Evolutionary conservation across 257 asterid species (phyloP).

Genomic region (Forsythia suspensa): DNA sequence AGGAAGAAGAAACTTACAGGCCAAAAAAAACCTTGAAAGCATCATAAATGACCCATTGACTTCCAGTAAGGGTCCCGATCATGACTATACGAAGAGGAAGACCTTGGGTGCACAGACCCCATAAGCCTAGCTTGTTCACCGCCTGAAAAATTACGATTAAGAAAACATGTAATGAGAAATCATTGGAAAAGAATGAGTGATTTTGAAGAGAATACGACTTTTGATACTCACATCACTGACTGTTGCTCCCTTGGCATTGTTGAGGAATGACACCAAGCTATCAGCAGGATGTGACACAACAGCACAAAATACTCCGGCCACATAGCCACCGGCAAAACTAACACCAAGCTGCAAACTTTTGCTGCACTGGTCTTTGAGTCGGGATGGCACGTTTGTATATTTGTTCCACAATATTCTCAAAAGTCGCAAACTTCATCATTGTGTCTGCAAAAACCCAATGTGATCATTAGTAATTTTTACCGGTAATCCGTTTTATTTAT

Average conservation of each 20-base stretch:
- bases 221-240: slow-evolving; percentile 57
- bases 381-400: slow-evolving; percentile 72
- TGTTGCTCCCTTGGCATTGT: slow-evolving; percentile 85
- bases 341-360: slow-evolving; percentile 67
- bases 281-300: slow-evolving; percentile 84
- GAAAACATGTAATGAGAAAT: background rate
- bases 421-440: slow-evolving; percentile 90
- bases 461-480: background rate
- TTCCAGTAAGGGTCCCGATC: slow-evolving; percentile 75
- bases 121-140: slow-evolving; percentile 53
- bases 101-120: slow-evolving; percentile 66
- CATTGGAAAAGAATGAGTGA: background rate
- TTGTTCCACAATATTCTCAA: slow-evolving; percentile 71
- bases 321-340: slow-evolving; percentile 73
- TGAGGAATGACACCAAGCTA: slow-evolving; percentile 81
- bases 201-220: background rate
- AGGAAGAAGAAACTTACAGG: slow-evolving; percentile 45
- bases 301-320: slow-evolving; percentile 77
- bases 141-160: slow-evolving; percentile 37
- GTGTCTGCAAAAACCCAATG: slow-evolving; percentile 51
- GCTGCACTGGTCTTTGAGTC: slow-evolving; percentile 73
- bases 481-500: too few relatives aligned
- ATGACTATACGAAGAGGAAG: slow-evolving; percentile 79
- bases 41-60: slow-evolving; percentile 82
- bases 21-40: slow-evolving; percentile 72